Base-by-base conservation (phyloP, 164 flowering plant species). In the Santalum album region DNA sequence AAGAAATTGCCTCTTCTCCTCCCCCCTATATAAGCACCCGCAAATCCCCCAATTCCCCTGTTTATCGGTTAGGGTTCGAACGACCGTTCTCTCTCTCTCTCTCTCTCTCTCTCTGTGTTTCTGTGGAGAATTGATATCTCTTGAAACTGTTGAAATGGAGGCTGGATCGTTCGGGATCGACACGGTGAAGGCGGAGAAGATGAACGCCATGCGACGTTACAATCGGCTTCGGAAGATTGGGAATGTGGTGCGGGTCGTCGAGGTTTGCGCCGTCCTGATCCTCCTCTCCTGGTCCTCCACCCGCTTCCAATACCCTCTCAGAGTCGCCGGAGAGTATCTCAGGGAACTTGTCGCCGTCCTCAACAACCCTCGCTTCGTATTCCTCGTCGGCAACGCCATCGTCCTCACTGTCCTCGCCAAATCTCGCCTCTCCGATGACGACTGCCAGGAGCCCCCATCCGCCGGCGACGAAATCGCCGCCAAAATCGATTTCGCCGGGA, bases 311-410 rank as follows among this genome's bases (percentile, higher is more conserved):
- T 6, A 49, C 49, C 54, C 43, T 32, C 21, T 59, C 25, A 45
- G 43, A 9, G 7, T 56, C 46, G 38, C 61, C 38, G 38, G 49
- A 19, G 49, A 49, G 1, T 53, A 38, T 47, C 25, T 60, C 10
- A 53, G 50, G 2, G 56, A 48, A 6, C 10, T 59, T 19, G 36
- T 23, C 24, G 10, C 35, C n/a, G 35, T 65, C 42, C 53, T 76
- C n/a, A 18, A 42, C 29, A 66, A 54, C 47, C 73, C 61, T 21
- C 57, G 63, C 53, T 65, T 48, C 55, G 67, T 66, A 25, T 78
- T 81, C 55, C 38, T 72, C 17, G 36, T 74, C 65, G 61, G 76
- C 25, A 74, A 78, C 63, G 68, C 56, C 27, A 64, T 80, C 51
- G 48, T 80, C 50, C 12, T 67, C 54, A 26, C 59, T 23, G 57